A percentile compares a stretch with the other conserved stretches of the same genome.
Evolutionary conservation across 2,329 filamentous ascomycete genomes (phyloP).

Genomic region (Sporothrix dimorphospora): DNA sequence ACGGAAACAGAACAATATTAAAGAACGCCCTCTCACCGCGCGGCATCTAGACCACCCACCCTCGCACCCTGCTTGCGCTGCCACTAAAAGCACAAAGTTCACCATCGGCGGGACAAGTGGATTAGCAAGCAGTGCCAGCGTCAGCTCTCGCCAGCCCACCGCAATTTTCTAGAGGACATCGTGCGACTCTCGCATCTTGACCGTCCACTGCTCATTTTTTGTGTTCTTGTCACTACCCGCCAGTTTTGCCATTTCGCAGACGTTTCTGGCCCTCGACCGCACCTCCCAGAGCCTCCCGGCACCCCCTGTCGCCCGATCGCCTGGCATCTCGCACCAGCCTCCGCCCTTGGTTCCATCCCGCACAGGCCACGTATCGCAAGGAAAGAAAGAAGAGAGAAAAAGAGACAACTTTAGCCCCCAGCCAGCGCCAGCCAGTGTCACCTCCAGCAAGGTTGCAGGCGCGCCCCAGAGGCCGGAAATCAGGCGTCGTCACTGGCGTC

Average conservation of each 20-base stretch:
- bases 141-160: neutral
- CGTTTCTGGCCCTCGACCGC: neutral
- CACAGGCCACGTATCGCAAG: constrained; percentile 22
- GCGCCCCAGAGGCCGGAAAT: constrained; percentile 18
- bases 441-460: constrained; percentile 14
- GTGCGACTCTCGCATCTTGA: neutral
- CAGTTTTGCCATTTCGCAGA: neutral
- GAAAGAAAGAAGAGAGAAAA: too few relatives aligned
- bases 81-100: neutral
- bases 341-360: constrained; percentile 15
- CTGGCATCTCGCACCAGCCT: constrained; percentile 13
- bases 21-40: neutral
- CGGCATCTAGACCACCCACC: neutral
- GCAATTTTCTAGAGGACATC: neutral
- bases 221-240: neutral
- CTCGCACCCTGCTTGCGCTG: neutral
- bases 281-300: neutral
- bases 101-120: neutral
- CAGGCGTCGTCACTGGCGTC: constrained; percentile 25
- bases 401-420: neutral
- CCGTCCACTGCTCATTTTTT: neutral
- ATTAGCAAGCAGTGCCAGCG: constrained; percentile 22
- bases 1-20: neutral
- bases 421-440: constrained; percentile 1
- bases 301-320: neutral